phyloP scores from a whole-genome alignment of 306 rosid species.

The Astragalus membranaceus region DNA sequence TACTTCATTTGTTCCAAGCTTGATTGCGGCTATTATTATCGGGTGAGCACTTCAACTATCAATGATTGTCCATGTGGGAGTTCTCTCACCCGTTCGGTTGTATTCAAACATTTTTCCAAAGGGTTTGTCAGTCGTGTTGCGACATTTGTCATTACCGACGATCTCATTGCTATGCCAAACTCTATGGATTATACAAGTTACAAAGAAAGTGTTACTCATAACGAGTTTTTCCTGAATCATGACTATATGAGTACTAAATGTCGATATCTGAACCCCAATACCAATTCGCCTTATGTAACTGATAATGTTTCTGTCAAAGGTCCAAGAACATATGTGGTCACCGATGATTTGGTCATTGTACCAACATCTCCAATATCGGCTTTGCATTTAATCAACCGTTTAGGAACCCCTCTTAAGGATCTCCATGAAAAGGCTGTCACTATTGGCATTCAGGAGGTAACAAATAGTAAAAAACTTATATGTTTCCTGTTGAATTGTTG shows the following conservation, averaged over 20 bases:
- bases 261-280: too few species aligned
- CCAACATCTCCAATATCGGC: neutral
- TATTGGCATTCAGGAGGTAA: neutral
- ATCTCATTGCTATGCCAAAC: too few species aligned
- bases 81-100: neutral
- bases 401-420: neutral
- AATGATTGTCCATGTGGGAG: too few species aligned
- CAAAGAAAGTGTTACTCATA: neutral
- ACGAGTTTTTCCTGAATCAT: neutral
- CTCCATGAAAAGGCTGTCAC: neutral
- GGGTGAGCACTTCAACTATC: too few species aligned
- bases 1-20: neutral
- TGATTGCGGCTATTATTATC: too few species aligned
- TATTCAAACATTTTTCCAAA: neutral
- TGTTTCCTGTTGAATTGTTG: neutral
- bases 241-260: neutral
- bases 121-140: neutral
- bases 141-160: neutral
- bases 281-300: neutral
- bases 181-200: neutral
- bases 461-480: neutral
- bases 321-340: neutral
- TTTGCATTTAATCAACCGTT: neutral
- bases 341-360: neutral
- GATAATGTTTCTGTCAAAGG: neutral